phyloP scores from a whole-genome alignment of 2,329 filamentous ascomycete genomes.

The Colletotrichum acutatum region DNA sequence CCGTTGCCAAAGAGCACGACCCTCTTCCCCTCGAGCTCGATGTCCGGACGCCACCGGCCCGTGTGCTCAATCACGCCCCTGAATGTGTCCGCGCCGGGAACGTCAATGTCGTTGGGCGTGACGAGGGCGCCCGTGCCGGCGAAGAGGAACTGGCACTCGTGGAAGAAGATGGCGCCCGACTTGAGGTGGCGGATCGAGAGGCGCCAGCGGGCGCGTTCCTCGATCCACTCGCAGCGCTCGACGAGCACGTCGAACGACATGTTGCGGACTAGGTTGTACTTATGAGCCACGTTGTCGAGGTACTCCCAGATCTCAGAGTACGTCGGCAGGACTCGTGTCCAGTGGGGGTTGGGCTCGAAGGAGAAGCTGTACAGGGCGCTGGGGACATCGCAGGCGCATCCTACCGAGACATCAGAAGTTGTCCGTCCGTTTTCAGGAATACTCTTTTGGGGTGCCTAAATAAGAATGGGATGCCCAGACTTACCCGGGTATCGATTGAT shows the following conservation, averaged over 20 bases:
- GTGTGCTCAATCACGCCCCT: constrained; percentile 65
- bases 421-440: too few relatives aligned
- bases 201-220: constrained; percentile 47
- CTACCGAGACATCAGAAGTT: constrained; percentile 19
- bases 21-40: constrained; percentile 57
- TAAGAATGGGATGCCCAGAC: not conserved
- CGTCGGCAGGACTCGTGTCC: constrained; percentile 67
- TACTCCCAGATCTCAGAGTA: constrained; percentile 68
- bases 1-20: constrained; percentile 66
- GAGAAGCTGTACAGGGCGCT: constrained; percentile 70
- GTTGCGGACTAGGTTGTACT: constrained; percentile 51
- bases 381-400: constrained; percentile 66
- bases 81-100: constrained; percentile 62
- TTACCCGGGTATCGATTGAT: constrained; percentile 69
- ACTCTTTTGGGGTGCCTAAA: too few relatives aligned
- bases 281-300: constrained; percentile 61
- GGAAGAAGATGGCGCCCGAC: constrained; percentile 39
- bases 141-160: constrained; percentile 55
- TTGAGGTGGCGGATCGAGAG: constrained; percentile 42
- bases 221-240: constrained; percentile 51
- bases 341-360: constrained; percentile 70
- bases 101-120: constrained; percentile 48
- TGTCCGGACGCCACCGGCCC: constrained; percentile 63
- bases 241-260: constrained; percentile 52
- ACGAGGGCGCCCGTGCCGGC: constrained; percentile 47